A percentile compares a stretch with the other conserved stretches of the same genome.
phyloP scores from a whole-genome alignment of 2,329 filamentous ascomycete genomes.

The Dothistroma septosporum region DNA sequence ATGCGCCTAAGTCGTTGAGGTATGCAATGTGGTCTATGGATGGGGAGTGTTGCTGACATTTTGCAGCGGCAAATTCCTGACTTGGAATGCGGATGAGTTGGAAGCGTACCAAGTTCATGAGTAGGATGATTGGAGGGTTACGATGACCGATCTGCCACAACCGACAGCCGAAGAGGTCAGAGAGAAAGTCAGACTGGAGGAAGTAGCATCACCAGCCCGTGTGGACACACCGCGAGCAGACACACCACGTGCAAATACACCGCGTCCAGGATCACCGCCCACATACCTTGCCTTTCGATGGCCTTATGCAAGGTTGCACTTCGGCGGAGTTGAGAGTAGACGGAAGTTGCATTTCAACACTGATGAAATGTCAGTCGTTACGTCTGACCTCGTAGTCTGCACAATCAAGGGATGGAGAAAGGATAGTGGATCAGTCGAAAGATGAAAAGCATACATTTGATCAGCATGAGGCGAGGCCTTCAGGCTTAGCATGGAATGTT shows the following conservation, averaged over 20 bases:
- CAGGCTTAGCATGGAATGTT: conserved; percentile 76
- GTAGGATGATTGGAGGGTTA: not conserved
- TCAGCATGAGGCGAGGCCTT: conserved; percentile 61
- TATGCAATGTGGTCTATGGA: not conserved
- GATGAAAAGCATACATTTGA: conserved; percentile 74
- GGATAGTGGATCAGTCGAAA: conserved; percentile 62
- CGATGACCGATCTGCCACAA: not conserved
- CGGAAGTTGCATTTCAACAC: not conserved
- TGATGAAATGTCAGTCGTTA: not conserved
- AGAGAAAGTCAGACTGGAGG: not conserved
- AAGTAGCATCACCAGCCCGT: not conserved
- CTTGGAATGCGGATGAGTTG: conserved; percentile 45
- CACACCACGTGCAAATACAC: not conserved
- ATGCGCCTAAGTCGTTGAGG: conserved; percentile 61
- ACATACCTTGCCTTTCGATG: not conserved
- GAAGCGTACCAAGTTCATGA: conserved; percentile 30
- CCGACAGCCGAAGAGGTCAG: not conserved
- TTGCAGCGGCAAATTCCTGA: conserved; percentile 64
- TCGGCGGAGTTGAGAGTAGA: not conserved
- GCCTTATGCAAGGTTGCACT: not conserved
- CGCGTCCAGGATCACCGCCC: not conserved
- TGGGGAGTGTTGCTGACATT: not conserved
- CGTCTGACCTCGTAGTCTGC: not conserved
- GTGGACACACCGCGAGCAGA: not conserved
- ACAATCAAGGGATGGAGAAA: not conserved